Evolutionary conservation across 345 rosid genomes (phyloP).

Genomic region (Acer negundo): DNA sequence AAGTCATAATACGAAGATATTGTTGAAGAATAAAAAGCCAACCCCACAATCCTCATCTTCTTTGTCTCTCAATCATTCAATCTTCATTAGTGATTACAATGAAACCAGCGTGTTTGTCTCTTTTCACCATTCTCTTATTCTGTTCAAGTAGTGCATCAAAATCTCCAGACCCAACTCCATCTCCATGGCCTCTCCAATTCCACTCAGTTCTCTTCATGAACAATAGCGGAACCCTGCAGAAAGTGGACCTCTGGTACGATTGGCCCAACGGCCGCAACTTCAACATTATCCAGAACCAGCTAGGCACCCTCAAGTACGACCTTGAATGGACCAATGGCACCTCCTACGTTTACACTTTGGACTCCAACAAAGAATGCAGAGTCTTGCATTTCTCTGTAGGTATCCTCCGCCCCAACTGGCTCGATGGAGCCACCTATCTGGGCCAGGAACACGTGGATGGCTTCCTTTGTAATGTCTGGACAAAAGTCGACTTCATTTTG

Average conservation of each 20-base stretch:
- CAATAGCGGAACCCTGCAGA: constrained; percentile 56
- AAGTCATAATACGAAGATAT: neutral
- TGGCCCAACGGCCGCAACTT: constrained; percentile 55
- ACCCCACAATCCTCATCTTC: neutral
- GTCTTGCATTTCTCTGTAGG: constrained; percentile 47
- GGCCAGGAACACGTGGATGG: constrained; percentile 51
- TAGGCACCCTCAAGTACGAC: constrained; percentile 49
- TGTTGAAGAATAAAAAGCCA: neutral
- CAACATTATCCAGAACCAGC: constrained; percentile 59
- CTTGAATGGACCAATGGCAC: constrained; percentile 73
- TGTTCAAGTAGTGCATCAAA: constrained; percentile 17
- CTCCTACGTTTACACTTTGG: constrained; percentile 50
- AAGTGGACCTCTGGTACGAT: constrained; percentile 69
- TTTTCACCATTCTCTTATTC: constrained; percentile 17
- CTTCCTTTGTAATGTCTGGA: constrained; percentile 65
- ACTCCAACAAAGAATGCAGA: constrained; percentile 41
- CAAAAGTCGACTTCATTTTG: constrained; percentile 65
- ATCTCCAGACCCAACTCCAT: constrained; percentile 46
- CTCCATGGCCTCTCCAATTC: constrained; percentile 67
- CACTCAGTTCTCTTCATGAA: constrained; percentile 61
- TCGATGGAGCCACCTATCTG: constrained; percentile 59
- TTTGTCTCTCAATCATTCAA: neutral
- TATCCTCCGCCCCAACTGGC: constrained; percentile 61
- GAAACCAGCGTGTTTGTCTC: neutral
- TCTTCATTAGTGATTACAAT: neutral